Base-by-base conservation (phyloP, 2,329 filamentous ascomycete species). In the Aspergillus hiratsukae region DNA sequence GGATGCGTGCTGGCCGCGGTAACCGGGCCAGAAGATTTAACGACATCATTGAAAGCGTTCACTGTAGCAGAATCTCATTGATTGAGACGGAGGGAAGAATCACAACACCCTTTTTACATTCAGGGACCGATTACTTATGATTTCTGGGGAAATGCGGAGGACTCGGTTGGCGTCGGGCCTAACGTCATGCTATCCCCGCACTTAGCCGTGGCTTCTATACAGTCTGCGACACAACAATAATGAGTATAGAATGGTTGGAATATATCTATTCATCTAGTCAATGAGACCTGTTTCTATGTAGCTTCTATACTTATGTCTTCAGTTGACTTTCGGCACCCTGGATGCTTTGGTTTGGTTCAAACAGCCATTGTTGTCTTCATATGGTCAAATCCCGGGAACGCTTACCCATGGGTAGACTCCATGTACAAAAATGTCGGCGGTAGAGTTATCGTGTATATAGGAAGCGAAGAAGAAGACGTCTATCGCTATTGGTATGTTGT, bases 131-230 rank as follows among this genome's bases (percentile, higher is more conserved):
- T 46, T 23, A 17, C 43, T 46, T 46, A 23, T 23, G 43, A 46
- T 46, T 46, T 46, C 43, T 46, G 43, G 43, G 43, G 43, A 49
- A 49, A 25, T 49, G 61, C 55, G 61, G 64, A 66, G 62, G 25
- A 49, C 56, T 66, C 68, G 68, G 68, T 64, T 71, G 65, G 65
- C 65, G 53, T 66, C 67, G 68, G 68, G 49, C 43, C 45, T 25
- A 8, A 21, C 49, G 52, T 53, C 54, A 60, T 51, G 48, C 3
- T 35, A 21, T 31, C 28, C 28, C 49, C 49, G 49, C 19, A 11
- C n/a, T 23, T 37, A 51, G 31, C 49, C 49, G 49, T 21, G 11
- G 10, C 14, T 49, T 7, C 10, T 17, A 37, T 5, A 37, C 31
- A 37, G 2, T 17, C 11, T 37, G 17, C 31, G 14, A 35, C 31